Evolutionary conservation across 495 filamentous ascomycete genomes (phyloP), one percentile per base, ranked within the genome.

Genomic region (Penicillium herquei): DNA sequence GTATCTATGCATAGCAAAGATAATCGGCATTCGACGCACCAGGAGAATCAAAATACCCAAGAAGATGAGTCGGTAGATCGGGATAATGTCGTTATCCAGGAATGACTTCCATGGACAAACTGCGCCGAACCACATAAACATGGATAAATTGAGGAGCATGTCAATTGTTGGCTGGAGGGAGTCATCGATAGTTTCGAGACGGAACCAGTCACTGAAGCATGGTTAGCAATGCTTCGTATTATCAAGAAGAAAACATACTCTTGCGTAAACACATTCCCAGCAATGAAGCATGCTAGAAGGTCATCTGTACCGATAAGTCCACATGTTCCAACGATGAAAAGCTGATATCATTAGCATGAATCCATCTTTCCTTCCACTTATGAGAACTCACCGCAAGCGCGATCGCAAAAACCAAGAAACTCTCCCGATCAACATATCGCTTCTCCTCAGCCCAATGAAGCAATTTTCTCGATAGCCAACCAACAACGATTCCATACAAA

Each of bases 101-200:
- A 96, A 96, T 46, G 69, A 74, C 32, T 72, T 70, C 92, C 92
- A 96, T 0, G 91, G 92, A 59, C 88, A 93, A 21, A 93, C 85
- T 6, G 90, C 88, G 9, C 92, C 92, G 62, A 89, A 94, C 90
- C 90, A 98, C 73, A 92, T 87, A 70, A 96, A 96, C 41, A 96
- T 81, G 12, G 88, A 74, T 13, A 96, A 76, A 64, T 96, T 96
- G 79, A 86, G 81, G n/a, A 88, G 74, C 84, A 87, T 86, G 59
- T 96, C 92, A 51, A 96, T 89, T 2, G 91, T 96, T 0, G 92
- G 91, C 63, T 96, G 90, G 21, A 98, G 78, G 8, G 86, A 91
- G 66, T 96, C 93, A 67, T 96, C 91, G 56, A 88, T 74, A 1
- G 91, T 96, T 68, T 89, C 88, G 0, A 93, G 77, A 1, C 93